Evolutionary conservation across 768 basidiomycete genomes (phyloP).

Genomic region (Lactifluus volemus): DNA sequence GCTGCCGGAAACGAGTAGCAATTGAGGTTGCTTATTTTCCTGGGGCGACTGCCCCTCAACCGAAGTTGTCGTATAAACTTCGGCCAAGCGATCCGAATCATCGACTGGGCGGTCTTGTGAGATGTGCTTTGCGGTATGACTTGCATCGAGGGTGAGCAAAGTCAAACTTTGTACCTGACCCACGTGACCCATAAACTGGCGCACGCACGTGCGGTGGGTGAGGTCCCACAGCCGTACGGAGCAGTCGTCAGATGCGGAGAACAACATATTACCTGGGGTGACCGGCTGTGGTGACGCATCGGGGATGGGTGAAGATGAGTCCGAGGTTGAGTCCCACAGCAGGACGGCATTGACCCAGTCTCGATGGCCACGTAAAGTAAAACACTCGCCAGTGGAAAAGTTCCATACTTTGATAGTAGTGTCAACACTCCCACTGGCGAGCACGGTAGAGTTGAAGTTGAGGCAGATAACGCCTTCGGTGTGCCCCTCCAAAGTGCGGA

Average conservation of each 20-base stretch:
- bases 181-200: slow-evolving; percentile 82
- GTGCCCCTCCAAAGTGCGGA: slow-evolving; percentile 84
- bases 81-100: background rate
- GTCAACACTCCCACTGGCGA: slow-evolving; percentile 91
- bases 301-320: slow-evolving; percentile 26
- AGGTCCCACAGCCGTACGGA: slow-evolving; percentile 95
- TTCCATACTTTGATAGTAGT: slow-evolving; percentile 96
- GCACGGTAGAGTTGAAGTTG: slow-evolving; percentile 83
- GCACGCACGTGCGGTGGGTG: slow-evolving; percentile 65
- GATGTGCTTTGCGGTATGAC: background rate
- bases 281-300: slow-evolving; percentile 39
- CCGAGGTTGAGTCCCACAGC: slow-evolving; percentile 66
- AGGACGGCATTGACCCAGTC: slow-evolving; percentile 97
- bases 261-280: slow-evolving; percentile 86
- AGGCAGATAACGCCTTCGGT: slow-evolving; percentile 87
- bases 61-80: background rate
- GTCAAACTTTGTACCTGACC: slow-evolving; percentile 92
- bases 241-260: slow-evolving; percentile 94
- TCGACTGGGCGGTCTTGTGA: background rate
- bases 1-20: slow-evolving; percentile 80
- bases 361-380: slow-evolving; percentile 83
- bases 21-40: slow-evolving; percentile 27
- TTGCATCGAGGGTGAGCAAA: slow-evolving; percentile 54
- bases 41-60: background rate
- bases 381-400: slow-evolving; percentile 82